Evolutionary conservation across 768 basidiomycete species (phyloP), one percentile per base, ranked within the genome.

Genomic region (Leccinellum luteum): DNA sequence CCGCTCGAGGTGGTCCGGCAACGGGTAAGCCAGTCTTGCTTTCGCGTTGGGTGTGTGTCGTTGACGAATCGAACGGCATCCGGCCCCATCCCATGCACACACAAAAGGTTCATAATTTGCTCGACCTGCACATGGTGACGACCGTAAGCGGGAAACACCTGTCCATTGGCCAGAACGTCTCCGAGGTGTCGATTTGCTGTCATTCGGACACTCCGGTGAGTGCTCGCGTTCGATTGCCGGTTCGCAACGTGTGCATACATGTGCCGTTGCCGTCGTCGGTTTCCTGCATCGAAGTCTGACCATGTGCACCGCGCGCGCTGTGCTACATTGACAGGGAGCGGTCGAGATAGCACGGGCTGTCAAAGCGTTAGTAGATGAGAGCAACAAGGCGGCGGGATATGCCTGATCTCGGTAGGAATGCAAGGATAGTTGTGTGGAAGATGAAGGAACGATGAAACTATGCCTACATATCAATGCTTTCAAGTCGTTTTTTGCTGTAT

Each of bases 181-280:
- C 62, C 0, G 80, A 83, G 52, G 81, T 86, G 0, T 80, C 85
- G 4, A 85, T 87, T 21, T 87, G 84, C 54, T 82, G 82, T 57
- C 85, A 86, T 65, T 86, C 84, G 0, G 85, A 86, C 55, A 85
- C 83, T 1, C 83, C 85, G 1, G 82, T 85, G 38, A 65, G 83
- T 66, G 54, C 12, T 43, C 6, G 15, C 15, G 34, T 15, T 34
- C 17, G 17, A n/a, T n/a, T 17, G 15, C 3, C 31, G 5, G 31
- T 14, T 32, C 13, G 15, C 15, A 3, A 35, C 15, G 15, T 35
- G 34, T 35, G 15, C 17, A 17, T 38, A 8, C 17, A 38, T 38
- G 30, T 5, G 9, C 12, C 15, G n/a, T 38, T 48, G 2, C 8
- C 4, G 6, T 10, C 47, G 1, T 6, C 13, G 8, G 8, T 21